Conservation (phyloP, 345 rosid genomes). For the Eucalyptus marginata region DNA sequence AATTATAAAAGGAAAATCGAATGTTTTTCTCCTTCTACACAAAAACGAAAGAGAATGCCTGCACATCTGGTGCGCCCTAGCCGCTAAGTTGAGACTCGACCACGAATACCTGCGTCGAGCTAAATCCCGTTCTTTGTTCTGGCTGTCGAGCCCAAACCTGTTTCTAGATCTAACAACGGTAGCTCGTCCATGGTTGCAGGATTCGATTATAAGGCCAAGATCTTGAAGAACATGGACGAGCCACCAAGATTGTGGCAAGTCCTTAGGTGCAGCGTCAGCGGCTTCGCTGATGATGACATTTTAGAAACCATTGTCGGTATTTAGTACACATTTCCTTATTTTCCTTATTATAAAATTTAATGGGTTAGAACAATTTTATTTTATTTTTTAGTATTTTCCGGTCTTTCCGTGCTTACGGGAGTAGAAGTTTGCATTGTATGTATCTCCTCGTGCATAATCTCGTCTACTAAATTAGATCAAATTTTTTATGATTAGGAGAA, state of each 20-base stretch:
- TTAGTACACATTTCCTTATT: not conserved
- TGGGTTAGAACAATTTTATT: too few relatives aligned
- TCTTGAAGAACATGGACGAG: not conserved
- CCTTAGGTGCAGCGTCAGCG: too few relatives aligned
- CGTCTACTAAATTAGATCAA: not conserved
- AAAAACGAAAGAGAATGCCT: too few relatives aligned
- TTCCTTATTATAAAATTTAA: not conserved
- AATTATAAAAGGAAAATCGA: not conserved
- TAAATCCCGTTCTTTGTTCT: not conserved
- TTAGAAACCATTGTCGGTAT: not conserved
- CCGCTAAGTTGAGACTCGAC: not conserved
- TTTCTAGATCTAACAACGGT: not conserved
- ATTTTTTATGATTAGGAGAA: not conserved
- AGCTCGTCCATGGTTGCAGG: not conserved
- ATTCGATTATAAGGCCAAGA: not conserved
- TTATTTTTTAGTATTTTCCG: not conserved
- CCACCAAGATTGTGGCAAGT: too few relatives aligned
- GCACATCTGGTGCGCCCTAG: too few relatives aligned
- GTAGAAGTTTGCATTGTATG: accelerated
- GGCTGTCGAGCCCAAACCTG: accelerated
- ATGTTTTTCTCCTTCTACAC: too few relatives aligned
- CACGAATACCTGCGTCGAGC: accelerated
- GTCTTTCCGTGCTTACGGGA: not conserved
- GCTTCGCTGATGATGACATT: too few relatives aligned
- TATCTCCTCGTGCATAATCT: not conserved